Evolutionary conservation across 345 rosid species (phyloP).

Genomic region (Lenwebbia sp.): DNA sequence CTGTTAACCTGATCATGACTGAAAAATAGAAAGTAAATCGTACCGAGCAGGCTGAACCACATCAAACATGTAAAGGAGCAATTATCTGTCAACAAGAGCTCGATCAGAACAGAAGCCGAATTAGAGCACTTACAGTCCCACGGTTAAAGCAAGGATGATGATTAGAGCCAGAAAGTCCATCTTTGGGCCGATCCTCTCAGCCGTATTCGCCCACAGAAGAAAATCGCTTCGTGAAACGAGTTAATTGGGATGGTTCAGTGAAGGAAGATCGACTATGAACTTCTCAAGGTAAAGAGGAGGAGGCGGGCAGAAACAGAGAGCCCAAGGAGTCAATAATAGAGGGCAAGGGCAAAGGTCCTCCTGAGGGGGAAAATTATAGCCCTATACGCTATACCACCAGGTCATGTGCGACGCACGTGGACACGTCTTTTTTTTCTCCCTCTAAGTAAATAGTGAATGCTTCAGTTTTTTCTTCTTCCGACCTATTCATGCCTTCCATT

Average conservation of each 20-base stretch:
- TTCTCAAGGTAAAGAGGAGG: background rate
- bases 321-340: no score
- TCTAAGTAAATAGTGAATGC: background rate
- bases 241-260: background rate
- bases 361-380: background rate
- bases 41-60: background rate
- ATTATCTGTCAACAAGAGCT: background rate
- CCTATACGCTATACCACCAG: no score
- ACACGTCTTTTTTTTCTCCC: background rate
- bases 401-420: background rate
- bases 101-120: background rate
- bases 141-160: fast-evolving
- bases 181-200: background rate
- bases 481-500: background rate
- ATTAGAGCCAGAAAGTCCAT: background rate
- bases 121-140: background rate
- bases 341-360: background rate
- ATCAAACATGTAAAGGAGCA: background rate
- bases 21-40: fast-evolving
- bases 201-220: background rate
- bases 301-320: background rate
- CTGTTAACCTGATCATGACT: background rate
- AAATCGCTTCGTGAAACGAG: background rate
- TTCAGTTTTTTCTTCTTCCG: background rate
- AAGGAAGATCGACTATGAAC: background rate